phyloP scores from a whole-genome alignment of 495 filamentous ascomycete species.

The Bacidia rubella region DNA sequence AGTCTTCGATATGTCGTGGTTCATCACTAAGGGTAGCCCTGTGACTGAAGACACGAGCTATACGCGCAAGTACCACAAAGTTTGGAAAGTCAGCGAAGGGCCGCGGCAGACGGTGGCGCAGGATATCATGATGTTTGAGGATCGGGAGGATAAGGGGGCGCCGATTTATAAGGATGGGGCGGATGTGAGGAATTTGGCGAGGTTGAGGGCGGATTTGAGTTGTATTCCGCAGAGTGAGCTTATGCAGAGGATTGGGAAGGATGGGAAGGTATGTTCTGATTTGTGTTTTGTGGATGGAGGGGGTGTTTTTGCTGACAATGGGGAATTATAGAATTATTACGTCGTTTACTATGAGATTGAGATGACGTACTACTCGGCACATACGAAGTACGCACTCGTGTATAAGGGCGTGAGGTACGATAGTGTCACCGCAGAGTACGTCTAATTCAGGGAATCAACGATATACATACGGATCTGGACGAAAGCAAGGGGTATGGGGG shows the following conservation, averaged over 20 bases:
- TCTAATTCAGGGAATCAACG: too few species aligned
- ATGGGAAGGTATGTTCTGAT: conserved; percentile 9
- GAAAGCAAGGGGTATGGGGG: too few species aligned
- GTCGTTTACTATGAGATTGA: conserved; percentile 20
- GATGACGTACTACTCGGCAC: conserved; percentile 21
- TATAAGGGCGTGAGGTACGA: conserved; percentile 22
- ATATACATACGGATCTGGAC: too few species aligned
- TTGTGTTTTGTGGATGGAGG: too few species aligned
- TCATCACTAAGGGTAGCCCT: conserved; percentile 19
- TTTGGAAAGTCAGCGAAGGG: conserved; percentile 14
- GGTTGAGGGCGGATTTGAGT: conserved; percentile 15
- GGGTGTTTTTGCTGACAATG: neutral
- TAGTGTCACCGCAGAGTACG: conserved; percentile 21
- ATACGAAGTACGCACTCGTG: conserved; percentile 21
- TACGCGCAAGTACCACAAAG: conserved; percentile 11
- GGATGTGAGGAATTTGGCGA: conserved; percentile 11
- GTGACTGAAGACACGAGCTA: conserved; percentile 8
- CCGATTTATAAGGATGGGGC: conserved; percentile 14
- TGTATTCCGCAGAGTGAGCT: conserved; percentile 14
- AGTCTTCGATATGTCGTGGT: conserved; percentile 23
- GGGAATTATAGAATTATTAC: neutral
- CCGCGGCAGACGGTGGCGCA: conserved; percentile 12
- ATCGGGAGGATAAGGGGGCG: conserved; percentile 11
- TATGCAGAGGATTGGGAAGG: conserved; percentile 10
- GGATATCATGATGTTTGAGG: conserved; percentile 12